These are phyloP conservation scores for Penstemon eatonii DNA, from an alignment of 257 asterid genomes.

Conservation along the genomic window DNA sequence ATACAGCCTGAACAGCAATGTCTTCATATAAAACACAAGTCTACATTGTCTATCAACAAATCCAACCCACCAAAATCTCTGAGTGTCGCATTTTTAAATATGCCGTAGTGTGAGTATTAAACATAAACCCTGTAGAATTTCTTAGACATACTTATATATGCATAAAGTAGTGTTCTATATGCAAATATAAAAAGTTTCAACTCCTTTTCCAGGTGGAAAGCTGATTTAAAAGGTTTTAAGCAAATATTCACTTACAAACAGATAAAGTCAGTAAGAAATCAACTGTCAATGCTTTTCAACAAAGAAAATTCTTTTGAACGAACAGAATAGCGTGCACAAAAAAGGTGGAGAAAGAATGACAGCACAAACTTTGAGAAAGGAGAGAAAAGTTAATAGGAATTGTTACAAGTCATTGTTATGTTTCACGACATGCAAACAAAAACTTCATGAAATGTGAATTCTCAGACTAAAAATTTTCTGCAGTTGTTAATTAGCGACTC, in stretches of 20 bases:
- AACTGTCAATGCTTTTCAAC: conserved; percentile 9
- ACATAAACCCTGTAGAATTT: not conserved
- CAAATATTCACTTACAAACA: conserved; percentile 21
- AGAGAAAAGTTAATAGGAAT: conserved; percentile 3
- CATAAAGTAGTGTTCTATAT: conserved; percentile 9
- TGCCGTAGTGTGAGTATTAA: conserved; percentile 9
- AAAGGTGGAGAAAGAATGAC: conserved; percentile 7
- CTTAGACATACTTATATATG: conserved; percentile 1
- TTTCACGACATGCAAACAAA: not conserved
- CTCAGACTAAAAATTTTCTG: not conserved
- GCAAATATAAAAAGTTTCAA: conserved; percentile 18
- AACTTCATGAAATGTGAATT: not conserved
- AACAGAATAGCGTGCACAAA: conserved; percentile 9
- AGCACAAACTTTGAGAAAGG: conserved; percentile 7
- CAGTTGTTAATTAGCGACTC: not conserved
- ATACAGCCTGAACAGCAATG: conserved; percentile 21
- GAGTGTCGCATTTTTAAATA: conserved; percentile 18
- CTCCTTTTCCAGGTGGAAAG: conserved; percentile 12
- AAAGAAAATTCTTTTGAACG: conserved; percentile 4
- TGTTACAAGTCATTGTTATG: no score
- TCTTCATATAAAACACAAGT: conserved; percentile 19
- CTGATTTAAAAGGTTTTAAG: conserved; percentile 17
- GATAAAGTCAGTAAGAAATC: conserved; percentile 16
- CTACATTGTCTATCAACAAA: conserved; percentile 16
- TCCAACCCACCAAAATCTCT: conserved; percentile 15